A percentile compares a stretch with the other conserved stretches of the same genome.
Conservation (phyloP, 2,329 filamentous ascomycete genomes). For the Sclerotinia trifoliorum region DNA sequence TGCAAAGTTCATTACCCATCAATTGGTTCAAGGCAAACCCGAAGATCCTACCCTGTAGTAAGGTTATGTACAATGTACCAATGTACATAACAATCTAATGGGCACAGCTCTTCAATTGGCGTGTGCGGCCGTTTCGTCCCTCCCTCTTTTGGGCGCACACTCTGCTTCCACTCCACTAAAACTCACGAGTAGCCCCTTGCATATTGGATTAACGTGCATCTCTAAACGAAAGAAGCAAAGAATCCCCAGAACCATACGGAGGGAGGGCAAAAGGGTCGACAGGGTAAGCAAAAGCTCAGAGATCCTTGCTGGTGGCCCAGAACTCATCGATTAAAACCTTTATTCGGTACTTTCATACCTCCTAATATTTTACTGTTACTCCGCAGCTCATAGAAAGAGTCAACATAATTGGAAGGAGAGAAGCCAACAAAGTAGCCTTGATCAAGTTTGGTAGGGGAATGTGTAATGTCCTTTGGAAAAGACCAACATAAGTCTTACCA, state of each 20-base stretch:
- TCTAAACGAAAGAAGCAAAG: not conserved
- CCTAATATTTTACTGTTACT: not conserved
- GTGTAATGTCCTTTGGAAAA: too few species aligned
- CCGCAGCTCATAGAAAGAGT: not conserved
- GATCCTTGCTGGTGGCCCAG: not conserved
- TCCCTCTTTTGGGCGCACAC: constrained; percentile 14
- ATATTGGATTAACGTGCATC: constrained; percentile 13
- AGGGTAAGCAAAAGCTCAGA: not conserved
- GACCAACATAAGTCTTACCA: too few species aligned
- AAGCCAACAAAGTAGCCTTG: not conserved
- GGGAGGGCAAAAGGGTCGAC: not conserved
- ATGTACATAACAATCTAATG: not conserved
- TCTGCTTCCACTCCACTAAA: constrained; percentile 1
- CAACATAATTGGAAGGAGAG: not conserved
- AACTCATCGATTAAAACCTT: not conserved
- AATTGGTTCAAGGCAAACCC: constrained; percentile 1
- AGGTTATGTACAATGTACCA: not conserved
- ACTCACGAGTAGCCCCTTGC: constrained; percentile 10
- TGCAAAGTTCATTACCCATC: not conserved
- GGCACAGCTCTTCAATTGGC: constrained; percentile 13
- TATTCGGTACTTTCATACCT: not conserved
- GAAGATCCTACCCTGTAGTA: constrained; percentile 2
- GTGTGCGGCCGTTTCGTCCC: constrained; percentile 20
- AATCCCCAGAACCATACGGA: not conserved
- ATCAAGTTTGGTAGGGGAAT: not conserved